Conservation (phyloP, 2,329 filamentous ascomycete genomes). For the Fusarium sp. region DNA sequence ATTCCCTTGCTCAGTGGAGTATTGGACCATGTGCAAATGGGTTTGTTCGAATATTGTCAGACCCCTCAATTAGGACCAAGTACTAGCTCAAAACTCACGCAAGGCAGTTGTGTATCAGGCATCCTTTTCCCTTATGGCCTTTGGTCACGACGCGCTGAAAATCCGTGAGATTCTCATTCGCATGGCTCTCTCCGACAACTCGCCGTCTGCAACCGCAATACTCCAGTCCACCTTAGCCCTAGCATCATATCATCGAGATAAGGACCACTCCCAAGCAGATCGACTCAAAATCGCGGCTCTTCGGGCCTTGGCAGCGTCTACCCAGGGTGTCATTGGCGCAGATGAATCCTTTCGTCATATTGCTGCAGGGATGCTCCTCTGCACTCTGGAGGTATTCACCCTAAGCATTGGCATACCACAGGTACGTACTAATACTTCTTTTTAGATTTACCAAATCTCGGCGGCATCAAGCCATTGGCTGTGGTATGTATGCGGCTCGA, state of each 20-base stretch:
- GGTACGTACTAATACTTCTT: background rate
- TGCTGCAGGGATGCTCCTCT: slow-evolving; percentile 32
- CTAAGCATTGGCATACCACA: background rate
- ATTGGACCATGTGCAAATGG: slow-evolving; percentile 36
- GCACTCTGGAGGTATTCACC: slow-evolving; percentile 25
- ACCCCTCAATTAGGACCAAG: accelerated
- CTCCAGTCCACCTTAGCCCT: slow-evolving; percentile 24
- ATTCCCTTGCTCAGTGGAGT: background rate
- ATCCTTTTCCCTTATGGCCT: slow-evolving; percentile 24
- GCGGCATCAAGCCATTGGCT: slow-evolving; percentile 35
- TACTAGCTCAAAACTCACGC: background rate
- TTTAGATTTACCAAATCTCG: slow-evolving; percentile 30
- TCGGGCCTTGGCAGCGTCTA: slow-evolving; percentile 9
- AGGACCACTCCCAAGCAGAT: accelerated
- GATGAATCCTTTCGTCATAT: slow-evolving; percentile 30
- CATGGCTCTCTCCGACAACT: slow-evolving; percentile 25
- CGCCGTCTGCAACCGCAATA: slow-evolving; percentile 20
- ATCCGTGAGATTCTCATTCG: slow-evolving; percentile 23
- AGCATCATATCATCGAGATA: slow-evolving; percentile 22
- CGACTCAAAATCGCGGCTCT: slow-evolving; percentile 28
- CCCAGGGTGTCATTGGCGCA: background rate
- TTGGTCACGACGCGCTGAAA: slow-evolving; percentile 20
- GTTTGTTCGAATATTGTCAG: slow-evolving; percentile 37
- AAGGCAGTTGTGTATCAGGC: slow-evolving; percentile 24
- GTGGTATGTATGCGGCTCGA: slow-evolving; percentile 32